Evolutionary conservation across 805 yeast genomes (phyloP), one percentile per base, ranked within the genome.

Genomic region (Cyberlindnera xishuangbannaensis): DNA sequence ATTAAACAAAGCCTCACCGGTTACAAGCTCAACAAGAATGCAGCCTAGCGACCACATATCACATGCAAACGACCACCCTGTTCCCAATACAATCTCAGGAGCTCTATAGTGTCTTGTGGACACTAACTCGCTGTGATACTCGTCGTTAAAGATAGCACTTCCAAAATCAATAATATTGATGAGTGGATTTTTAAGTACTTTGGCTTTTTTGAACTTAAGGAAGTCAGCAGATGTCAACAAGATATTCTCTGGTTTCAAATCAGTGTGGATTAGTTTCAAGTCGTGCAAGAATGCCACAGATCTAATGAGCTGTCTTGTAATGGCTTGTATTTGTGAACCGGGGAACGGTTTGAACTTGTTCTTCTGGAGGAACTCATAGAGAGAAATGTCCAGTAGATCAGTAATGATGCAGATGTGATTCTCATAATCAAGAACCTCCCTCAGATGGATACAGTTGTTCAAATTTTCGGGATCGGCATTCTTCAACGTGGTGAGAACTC

Each of bases 41-140:
- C 97, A 90, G 1, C 96, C 99, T 27, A 92, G 69, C 1, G 95
- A 84, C 99, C 99, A 92, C 63, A 90, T 65, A 56, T 92, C 99
- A 57, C 97, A 90, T 1, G 97, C 95, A 48, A 73, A 87, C 7
- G 95, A 83, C 97, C 98, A 92, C 14, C 97, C 96, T n/a, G 75
- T 69, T 2, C 96, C 96, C 19, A 92, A 61, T 2, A 90, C 86
- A 43, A 92, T 87, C 56, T 92, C 98, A 0, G 98, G 98, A 0
- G 98, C 98, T 34, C 98, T 66, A 58, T 92, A 92, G 58, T 92
- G 98, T 31, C 99, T 69, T 2, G 99, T 92, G 7, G 95, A 84
- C 9, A 92, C 95, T 12, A 92, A 78, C 15, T 83, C 76, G 4
- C 94, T 78, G 64, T 92, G 99, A 55, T 83, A 87, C 61, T 92